These are phyloP conservation scores for Exsudoporus floridanus DNA, from an alignment of 1,284 basidiomycete species.

Conservation along the genomic window DNA sequence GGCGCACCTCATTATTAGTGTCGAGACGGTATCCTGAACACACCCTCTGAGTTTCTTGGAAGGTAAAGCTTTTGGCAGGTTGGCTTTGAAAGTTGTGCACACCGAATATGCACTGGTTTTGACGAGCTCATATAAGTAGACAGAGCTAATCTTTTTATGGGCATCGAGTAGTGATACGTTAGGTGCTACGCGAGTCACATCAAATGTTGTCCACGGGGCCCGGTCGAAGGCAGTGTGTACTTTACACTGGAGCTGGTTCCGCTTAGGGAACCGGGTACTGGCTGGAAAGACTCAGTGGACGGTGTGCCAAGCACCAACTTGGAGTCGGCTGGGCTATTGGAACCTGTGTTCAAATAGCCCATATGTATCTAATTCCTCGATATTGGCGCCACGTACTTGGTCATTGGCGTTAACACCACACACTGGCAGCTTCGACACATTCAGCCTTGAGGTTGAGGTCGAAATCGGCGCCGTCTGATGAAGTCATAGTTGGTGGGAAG, in stretches of 20 bases:
- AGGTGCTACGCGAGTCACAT: background rate
- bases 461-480: no score
- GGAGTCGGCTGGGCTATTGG: background rate
- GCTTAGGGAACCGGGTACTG: background rate
- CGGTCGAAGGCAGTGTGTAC: background rate
- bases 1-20: conserved; percentile 6
- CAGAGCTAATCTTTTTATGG: background rate
- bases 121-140: background rate
- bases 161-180: background rate
- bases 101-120: background rate
- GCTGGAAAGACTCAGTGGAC: background rate
- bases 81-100: background rate
- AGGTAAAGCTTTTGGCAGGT: background rate
- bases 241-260: background rate
- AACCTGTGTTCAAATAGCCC: no score
- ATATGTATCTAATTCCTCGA: no score
- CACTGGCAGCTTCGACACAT: no score
- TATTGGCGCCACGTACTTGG: no score
- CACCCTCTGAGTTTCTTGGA: background rate
- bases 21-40: background rate
- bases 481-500: no score
- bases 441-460: no score
- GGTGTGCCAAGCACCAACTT: background rate
- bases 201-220: background rate
- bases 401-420: no score